These are phyloP conservation scores for Albifimbria verrucaria DNA, from an alignment of 2,329 filamentous ascomycete species.

Conservation along the genomic window DNA sequence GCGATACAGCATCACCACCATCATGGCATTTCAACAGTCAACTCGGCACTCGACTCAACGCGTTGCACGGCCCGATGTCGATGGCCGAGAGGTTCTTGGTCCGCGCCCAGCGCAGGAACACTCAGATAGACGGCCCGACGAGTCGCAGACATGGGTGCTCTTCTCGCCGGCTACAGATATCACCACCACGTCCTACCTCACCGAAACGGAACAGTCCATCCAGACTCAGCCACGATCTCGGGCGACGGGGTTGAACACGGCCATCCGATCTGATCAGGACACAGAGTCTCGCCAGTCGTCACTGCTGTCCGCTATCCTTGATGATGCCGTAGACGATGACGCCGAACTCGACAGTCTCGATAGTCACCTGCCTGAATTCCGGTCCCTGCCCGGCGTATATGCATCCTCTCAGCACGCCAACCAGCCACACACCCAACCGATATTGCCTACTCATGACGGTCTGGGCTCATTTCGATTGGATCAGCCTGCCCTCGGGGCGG, in stretches of 20 bases:
- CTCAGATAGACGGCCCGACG: constrained; percentile 47
- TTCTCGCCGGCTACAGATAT: constrained; percentile 73
- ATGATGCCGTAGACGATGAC: constrained; percentile 56
- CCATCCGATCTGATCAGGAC: constrained; percentile 56
- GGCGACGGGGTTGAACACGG: constrained; percentile 71
- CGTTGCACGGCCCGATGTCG: constrained; percentile 37
- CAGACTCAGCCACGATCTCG: constrained; percentile 66
- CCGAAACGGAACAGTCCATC: constrained; percentile 64
- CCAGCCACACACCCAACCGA: constrained; percentile 53
- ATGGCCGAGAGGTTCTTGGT: constrained; percentile 31
- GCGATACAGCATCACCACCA: constrained; percentile 5
- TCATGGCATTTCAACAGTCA: constrained; percentile 60
- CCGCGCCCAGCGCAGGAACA: constrained; percentile 20
- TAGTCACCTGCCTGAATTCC: constrained; percentile 85
- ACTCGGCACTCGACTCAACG: constrained; percentile 51
- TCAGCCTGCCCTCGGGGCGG: constrained; percentile 46
- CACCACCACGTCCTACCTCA: constrained; percentile 64
- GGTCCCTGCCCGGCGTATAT: constrained; percentile 49
- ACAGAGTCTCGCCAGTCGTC: constrained; percentile 39
- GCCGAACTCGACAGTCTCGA: constrained; percentile 89
- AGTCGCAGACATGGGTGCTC: constrained; percentile 92
- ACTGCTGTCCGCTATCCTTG: constrained; percentile 33
- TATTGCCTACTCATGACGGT: constrained; percentile 91
- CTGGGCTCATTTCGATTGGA: constrained; percentile 77
- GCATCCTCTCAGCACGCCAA: constrained; percentile 18